These are phyloP conservation scores for Grammothele lineata DNA, from an alignment of 768 basidiomycete genomes.

Conservation along the genomic window DNA sequence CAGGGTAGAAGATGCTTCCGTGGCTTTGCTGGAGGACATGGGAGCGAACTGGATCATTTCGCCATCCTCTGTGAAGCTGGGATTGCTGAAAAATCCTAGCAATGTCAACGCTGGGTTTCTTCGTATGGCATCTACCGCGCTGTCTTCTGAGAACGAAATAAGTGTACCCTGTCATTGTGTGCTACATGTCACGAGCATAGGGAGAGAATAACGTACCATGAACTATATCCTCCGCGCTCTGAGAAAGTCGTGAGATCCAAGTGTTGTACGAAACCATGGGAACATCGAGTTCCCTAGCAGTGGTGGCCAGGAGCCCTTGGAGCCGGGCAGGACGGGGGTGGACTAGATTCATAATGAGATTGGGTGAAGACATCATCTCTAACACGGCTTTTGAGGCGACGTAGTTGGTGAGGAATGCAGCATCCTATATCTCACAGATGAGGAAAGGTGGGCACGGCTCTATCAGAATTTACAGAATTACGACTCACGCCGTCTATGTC, in stretches of 20 bases:
- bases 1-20: background rate
- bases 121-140: background rate
- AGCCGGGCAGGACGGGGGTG: slow-evolving; percentile 24
- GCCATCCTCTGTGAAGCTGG: background rate
- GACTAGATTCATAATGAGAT: slow-evolving; percentile 17
- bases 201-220: no score
- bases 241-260: slow-evolving; percentile 20
- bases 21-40: background rate
- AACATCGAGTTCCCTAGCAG: slow-evolving; percentile 18
- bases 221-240: background rate
- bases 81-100: background rate
- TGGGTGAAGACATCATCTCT: slow-evolving; percentile 18
- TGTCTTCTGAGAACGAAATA: background rate
- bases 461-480: background rate
- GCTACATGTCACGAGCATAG: no score
- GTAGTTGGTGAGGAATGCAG: slow-evolving; percentile 27
- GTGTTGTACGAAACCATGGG: slow-evolving; percentile 23
- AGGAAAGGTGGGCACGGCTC: background rate
- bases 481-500: background rate
- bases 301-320: slow-evolving; percentile 12
- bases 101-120: slow-evolving; percentile 1
- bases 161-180: no score
- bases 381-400: slow-evolving; percentile 21
- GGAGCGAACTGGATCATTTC: background rate
- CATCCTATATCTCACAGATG: no score